phyloP scores from a whole-genome alignment of 371 early-diverging fungal genomes.

The Syncephalastrum sp. region DNA sequence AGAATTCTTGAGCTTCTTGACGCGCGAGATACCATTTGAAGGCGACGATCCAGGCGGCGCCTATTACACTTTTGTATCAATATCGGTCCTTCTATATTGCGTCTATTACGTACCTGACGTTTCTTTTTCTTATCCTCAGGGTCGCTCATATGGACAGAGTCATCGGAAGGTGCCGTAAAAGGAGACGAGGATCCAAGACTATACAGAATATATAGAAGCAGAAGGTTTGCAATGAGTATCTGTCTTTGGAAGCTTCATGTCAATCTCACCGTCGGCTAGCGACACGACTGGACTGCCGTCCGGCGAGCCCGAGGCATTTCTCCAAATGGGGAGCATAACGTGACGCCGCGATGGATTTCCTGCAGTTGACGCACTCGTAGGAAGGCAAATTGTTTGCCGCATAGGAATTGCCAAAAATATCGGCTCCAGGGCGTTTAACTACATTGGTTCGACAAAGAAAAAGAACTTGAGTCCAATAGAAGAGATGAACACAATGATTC shows the following conservation, averaged over 20 bases:
- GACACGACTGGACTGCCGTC: constrained; percentile 64
- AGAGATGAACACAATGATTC: neutral
- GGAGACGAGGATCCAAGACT: constrained; percentile 7
- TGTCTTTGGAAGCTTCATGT: neutral
- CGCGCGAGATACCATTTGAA: constrained; percentile 25
- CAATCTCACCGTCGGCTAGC: constrained; percentile 52
- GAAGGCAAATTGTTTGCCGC: constrained; percentile 54
- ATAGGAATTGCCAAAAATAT: constrained; percentile 72
- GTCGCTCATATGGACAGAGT: constrained; percentile 12
- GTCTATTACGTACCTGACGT: too few species aligned
- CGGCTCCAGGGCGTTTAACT: constrained; percentile 58
- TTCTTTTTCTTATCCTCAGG: constrained; percentile 9
- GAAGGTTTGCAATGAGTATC: neutral
- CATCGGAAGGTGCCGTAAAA: constrained; percentile 5
- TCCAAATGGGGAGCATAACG: constrained; percentile 88
- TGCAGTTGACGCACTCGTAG: constrained; percentile 78
- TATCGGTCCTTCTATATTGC: too few species aligned
- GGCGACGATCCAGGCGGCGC: constrained; percentile 5
- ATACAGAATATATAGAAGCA: neutral
- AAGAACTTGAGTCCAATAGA: neutral
- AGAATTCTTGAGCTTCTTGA: constrained; percentile 25
- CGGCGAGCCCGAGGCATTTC: constrained; percentile 84
- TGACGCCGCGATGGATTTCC: constrained; percentile 67
- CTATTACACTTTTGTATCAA: too few species aligned
- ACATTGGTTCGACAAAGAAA: neutral